These are phyloP conservation scores for Phialophora expanda DNA, from an alignment of 2,329 filamentous ascomycete genomes.

Conservation along the genomic window DNA sequence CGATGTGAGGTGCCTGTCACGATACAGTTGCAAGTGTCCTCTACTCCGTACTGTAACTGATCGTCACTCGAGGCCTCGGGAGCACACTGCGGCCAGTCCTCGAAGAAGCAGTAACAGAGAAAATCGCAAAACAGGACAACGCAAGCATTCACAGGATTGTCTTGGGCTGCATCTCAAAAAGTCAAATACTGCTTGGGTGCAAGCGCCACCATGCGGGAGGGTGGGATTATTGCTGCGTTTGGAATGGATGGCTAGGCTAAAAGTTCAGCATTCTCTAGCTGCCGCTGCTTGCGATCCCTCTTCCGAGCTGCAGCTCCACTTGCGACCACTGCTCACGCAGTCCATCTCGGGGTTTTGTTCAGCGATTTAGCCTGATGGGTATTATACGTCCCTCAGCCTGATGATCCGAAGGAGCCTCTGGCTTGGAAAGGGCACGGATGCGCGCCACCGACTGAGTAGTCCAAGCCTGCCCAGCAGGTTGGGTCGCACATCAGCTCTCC, in stretches of 20 bases:
- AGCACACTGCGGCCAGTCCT: not conserved
- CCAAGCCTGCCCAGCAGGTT: not conserved
- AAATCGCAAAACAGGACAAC: not conserved
- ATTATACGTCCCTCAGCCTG: not conserved
- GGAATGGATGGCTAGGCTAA: constrained; percentile 11
- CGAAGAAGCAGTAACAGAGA: not conserved
- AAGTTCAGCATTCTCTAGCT: constrained; percentile 12
- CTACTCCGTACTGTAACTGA: not conserved
- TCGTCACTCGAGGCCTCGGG: not conserved
- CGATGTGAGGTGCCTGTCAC: not conserved
- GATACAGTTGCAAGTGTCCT: not conserved
- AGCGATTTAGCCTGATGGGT: constrained; percentile 15
- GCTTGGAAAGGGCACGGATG: not conserved
- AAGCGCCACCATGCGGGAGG: constrained; percentile 5
- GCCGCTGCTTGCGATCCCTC: constrained; percentile 1
- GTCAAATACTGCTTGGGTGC: not conserved
- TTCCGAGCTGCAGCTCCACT: not conserved
- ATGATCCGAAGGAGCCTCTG: not conserved
- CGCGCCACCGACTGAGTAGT: not conserved
- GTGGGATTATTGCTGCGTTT: constrained; percentile 6
- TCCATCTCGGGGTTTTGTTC: constrained; percentile 1
- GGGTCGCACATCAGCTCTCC: not conserved
- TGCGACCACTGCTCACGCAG: not conserved
- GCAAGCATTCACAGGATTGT: not conserved
- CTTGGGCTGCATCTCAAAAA: not conserved